These are phyloP conservation scores for Clarireedia sp. DNA, from an alignment of 2,329 filamentous ascomycete genomes.

Conservation along the genomic window DNA sequence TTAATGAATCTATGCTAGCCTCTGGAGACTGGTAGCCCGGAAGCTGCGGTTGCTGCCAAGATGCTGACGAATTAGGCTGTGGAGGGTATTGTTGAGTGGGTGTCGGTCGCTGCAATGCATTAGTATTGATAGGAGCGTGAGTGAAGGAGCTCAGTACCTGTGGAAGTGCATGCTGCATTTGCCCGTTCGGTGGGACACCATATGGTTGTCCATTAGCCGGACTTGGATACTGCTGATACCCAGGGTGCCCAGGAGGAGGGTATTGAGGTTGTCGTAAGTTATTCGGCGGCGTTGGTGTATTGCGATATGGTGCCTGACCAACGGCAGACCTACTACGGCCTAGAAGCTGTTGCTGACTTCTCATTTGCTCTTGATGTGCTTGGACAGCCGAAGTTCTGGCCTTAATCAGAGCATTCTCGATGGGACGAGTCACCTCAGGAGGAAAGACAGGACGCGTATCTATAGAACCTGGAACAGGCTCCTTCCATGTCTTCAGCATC, in stretches of 20 bases:
- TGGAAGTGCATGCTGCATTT: constrained; percentile 23
- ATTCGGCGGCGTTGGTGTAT: constrained; percentile 67
- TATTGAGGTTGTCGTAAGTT: constrained; percentile 33
- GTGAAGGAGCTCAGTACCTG: constrained; percentile 19
- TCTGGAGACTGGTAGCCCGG: constrained; percentile 31
- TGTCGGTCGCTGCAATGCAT: constrained; percentile 16
- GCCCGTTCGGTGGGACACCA: constrained; percentile 13
- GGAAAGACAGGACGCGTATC: constrained; percentile 90
- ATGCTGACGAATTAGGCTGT: constrained; percentile 28
- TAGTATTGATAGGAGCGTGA: neutral
- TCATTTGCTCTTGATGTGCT: constrained; percentile 46
- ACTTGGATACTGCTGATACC: constrained; percentile 29
- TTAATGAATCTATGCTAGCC: constrained; percentile 65
- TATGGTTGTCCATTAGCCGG: constrained; percentile 20
- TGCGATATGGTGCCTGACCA: constrained; percentile 54
- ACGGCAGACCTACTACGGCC: constrained; percentile 42
- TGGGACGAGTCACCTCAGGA: constrained; percentile 75
- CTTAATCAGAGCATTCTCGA: constrained; percentile 90
- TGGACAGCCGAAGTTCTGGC: constrained; percentile 55
- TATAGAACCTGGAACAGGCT: constrained; percentile 86
- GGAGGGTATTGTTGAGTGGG: constrained; percentile 13
- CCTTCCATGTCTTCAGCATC: constrained; percentile 97
- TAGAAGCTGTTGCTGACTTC: constrained; percentile 48
- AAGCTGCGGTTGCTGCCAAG: constrained; percentile 26
- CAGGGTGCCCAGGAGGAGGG: constrained; percentile 27